Percentiles rank a stretch among this genome's conserved stretches.
These are phyloP conservation scores for Debaryomyces psychrophilus DNA, from an alignment of 1,139 yeast species.

Conservation along the genomic window DNA sequence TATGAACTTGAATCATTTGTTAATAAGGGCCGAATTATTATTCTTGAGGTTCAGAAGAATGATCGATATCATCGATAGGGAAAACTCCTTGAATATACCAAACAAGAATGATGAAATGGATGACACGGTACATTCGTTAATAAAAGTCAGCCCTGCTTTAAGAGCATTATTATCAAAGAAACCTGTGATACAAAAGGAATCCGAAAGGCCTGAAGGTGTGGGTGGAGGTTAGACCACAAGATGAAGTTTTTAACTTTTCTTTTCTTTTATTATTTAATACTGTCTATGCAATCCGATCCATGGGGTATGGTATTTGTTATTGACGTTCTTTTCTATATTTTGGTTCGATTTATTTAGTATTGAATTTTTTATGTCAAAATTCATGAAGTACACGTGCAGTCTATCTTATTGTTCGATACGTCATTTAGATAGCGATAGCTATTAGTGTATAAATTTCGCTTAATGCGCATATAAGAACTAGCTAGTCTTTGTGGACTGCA, in stretches of 20 bases:
- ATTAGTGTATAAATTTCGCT: background rate
- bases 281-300: background rate
- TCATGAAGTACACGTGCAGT: constrained; percentile 3
- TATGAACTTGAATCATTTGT: constrained; percentile 70
- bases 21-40: constrained; percentile 79
- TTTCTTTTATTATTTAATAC: background rate
- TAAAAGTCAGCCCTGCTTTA: constrained; percentile 48
- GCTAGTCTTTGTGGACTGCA: background rate
- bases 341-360: background rate
- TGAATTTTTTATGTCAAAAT: background rate
- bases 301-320: background rate
- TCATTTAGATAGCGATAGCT: background rate
- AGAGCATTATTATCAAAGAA: constrained; percentile 61
- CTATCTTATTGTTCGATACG: background rate
- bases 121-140: constrained; percentile 15
- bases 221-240: constrained; percentile 31
- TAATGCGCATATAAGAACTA: background rate
- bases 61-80: constrained; percentile 74
- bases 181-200: constrained; percentile 68
- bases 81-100: constrained; percentile 33
- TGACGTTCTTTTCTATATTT: background rate
- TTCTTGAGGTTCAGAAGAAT: constrained; percentile 79
- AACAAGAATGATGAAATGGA: constrained; percentile 23
- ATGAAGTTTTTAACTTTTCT: background rate
- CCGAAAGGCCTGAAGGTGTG: constrained; percentile 50